Base-by-base conservation (phyloP, 345 rosid species). In the Citrus hindsii region DNA sequence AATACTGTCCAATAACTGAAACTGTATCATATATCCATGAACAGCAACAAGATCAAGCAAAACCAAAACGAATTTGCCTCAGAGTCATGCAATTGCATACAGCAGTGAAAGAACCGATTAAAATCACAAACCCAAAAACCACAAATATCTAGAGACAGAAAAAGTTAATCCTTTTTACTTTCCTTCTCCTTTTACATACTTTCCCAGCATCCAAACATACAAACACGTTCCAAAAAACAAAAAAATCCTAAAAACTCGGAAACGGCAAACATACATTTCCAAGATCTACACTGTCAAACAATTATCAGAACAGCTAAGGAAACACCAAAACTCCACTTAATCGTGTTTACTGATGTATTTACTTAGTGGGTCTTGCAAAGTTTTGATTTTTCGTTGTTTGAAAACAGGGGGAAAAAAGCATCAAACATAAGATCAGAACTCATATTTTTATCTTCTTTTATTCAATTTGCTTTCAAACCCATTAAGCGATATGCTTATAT, bases 251-350 rank as follows among this genome's bases (percentile, higher is more conserved):
- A 7, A 18, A 73, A 38, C 55, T 53, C 69, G 40, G 24, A 24
- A 74, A 16, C 5, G 30, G n/a, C 61, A 46, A 63, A 64, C 12
- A 22, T 14, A 27, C 1, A 10, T 25, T 48, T 30, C 30, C 46
- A 75, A 75, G 78, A 75, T 64, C 62, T 65, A 75, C 33, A 16
- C 25, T 30, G 71, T 64, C 62, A 30, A 48, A 65, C 62, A 30
- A 33, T 35, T 32, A 73, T 14, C 4, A 73, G 24, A 73, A 13
- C 21, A 75, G 48, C 30, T 46, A 7, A 64, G 37, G 40, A 65
- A 14, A 6, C 53, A 55, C 53, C 7, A 76, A 53, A 53, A 22
- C 19, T 76, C 51, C 64, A 53, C 10, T 32, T 60, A 64, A 64
- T 46, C 77, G 24, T n/a, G 21, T 74, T 19, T 40, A 42, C 27